These are phyloP conservation scores for Saccharum hybrid DNA, from an alignment of 202 grass and related monocot genomes.

Conservation along the genomic window DNA sequence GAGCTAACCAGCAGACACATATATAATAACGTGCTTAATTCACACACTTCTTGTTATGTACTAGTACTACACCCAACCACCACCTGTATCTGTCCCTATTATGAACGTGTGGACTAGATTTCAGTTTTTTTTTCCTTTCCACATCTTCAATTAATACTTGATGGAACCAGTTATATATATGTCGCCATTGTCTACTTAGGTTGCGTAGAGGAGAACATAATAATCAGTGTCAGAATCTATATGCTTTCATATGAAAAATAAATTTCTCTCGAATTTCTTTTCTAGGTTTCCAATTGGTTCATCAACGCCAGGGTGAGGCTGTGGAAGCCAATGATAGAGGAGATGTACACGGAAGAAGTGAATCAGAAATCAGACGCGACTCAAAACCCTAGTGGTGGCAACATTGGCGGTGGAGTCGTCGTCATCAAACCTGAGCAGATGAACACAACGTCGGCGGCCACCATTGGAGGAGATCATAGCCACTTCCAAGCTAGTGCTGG, in stretches of 20 bases:
- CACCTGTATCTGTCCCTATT: neutral
- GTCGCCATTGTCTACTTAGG: neutral
- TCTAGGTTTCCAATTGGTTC: slow-evolving; percentile 83
- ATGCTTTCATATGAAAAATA: neutral
- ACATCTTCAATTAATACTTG: slow-evolving; percentile 3
- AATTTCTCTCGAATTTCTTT: neutral
- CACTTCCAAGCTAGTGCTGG: neutral
- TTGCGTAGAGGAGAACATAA: neutral
- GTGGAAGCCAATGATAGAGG: slow-evolving; percentile 95
- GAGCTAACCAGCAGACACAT: neutral
- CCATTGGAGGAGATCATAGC: neutral
- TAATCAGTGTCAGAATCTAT: neutral
- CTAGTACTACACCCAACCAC: slow-evolving; percentile 10
- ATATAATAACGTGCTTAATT: neutral
- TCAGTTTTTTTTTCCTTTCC: neutral
- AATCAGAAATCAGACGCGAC: slow-evolving; percentile 37
- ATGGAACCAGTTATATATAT: neutral
- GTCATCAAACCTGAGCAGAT: neutral
- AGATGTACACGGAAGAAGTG: slow-evolving; percentile 78
- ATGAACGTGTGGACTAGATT: slow-evolving; percentile 16
- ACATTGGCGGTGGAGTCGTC: too few species aligned
- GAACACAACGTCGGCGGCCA: neutral
- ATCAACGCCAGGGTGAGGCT: slow-evolving; percentile 77
- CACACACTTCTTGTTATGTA: neutral
- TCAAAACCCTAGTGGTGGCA: slow-evolving; percentile 24